phyloP scores from a whole-genome alignment of 257 asterid genomes.

The Galeopsis tetrahit region DNA sequence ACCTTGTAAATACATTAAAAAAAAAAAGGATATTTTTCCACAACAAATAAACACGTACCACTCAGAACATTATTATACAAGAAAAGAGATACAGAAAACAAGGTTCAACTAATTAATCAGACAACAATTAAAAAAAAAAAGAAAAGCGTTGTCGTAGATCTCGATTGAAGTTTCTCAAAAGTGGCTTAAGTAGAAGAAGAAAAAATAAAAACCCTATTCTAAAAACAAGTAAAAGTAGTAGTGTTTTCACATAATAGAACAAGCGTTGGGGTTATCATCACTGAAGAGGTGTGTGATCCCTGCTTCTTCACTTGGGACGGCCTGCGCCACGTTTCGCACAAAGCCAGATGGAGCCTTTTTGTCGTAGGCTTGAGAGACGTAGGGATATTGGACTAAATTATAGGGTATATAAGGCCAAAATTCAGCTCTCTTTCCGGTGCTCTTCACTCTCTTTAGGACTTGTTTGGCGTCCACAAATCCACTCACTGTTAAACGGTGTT shows the following conservation, averaged over 20 bases:
- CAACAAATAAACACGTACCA: no score
- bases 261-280: slow-evolving; percentile 88
- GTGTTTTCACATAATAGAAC: slow-evolving; percentile 66
- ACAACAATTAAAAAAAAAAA: no score
- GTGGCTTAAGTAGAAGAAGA: no score
- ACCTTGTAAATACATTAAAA: no score
- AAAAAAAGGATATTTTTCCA: no score
- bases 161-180: no score
- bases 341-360: slow-evolving; percentile 81
- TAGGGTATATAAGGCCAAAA: slow-evolving; percentile 87
- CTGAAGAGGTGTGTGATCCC: slow-evolving; percentile 65
- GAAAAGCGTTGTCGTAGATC: no score
- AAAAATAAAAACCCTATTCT: not conserved
- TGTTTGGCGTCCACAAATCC: slow-evolving; percentile 72
- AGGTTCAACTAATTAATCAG: no score
- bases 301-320: slow-evolving; percentile 57
- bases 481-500: slow-evolving; percentile 68
- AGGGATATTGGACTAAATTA: slow-evolving; percentile 73
- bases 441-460: slow-evolving; percentile 69
- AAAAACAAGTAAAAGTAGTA: not conserved
- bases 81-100: no score
- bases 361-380: slow-evolving; percentile 69
- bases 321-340: slow-evolving; percentile 58
- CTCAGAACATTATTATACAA: no score
- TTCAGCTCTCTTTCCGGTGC: slow-evolving; percentile 83